Percentiles rank a stretch among this genome's conserved stretches.
These are phyloP conservation scores for Cicer yamashitae DNA, from an alignment of 306 rosid species.

Conservation along the genomic window DNA sequence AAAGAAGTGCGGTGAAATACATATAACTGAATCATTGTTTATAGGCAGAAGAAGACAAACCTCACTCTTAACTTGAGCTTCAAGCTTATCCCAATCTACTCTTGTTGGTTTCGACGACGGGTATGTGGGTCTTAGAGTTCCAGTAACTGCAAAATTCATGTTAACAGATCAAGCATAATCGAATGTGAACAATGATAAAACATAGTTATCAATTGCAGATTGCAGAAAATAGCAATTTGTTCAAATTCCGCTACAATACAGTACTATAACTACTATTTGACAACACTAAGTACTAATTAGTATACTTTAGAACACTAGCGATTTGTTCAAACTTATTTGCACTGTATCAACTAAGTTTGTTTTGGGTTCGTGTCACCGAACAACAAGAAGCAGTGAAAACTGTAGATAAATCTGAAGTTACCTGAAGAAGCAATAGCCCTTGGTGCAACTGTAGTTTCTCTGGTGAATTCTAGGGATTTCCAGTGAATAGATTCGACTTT, in stretches of 20 bases:
- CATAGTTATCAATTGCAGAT: background rate
- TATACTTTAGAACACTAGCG: too few species aligned
- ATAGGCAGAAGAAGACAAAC: slow-evolving; percentile 48
- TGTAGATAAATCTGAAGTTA: slow-evolving; percentile 41
- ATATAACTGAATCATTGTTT: background rate
- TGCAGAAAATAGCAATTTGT: too few species aligned
- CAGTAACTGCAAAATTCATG: slow-evolving; percentile 55
- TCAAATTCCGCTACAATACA: too few species aligned
- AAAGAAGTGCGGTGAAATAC: slow-evolving; percentile 5
- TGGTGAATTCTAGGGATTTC: slow-evolving; percentile 72
- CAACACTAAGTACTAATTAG: too few species aligned
- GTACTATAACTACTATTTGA: too few species aligned
- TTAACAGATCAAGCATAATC: slow-evolving; percentile 6
- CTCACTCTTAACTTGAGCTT: slow-evolving; percentile 88
- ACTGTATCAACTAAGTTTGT: too few species aligned
- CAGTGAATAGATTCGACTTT: slow-evolving; percentile 69
- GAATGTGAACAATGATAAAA: background rate
- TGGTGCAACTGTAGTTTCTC: slow-evolving; percentile 47
- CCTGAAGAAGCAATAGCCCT: slow-evolving; percentile 56
- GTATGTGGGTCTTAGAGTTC: slow-evolving; percentile 61
- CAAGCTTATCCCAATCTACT: slow-evolving; percentile 91
- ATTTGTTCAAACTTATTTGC: too few species aligned
- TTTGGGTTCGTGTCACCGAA: background rate
- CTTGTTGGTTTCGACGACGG: slow-evolving; percentile 82
- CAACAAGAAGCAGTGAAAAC: background rate